Conservation (phyloP, 83 land plant species). For the Isoetes engelmannii region DNA sequence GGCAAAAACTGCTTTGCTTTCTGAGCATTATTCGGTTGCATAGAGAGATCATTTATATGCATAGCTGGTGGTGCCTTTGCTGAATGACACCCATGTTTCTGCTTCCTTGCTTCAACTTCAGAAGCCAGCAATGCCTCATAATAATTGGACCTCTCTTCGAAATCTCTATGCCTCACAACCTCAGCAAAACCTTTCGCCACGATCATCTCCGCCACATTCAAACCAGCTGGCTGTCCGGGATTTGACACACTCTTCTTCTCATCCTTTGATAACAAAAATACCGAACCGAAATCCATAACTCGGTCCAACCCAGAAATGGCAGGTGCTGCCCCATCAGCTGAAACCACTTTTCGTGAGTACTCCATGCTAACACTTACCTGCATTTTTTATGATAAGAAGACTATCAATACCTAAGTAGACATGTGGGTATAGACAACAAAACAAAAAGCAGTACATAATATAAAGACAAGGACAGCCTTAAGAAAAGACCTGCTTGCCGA, state of each 20-base stretch:
- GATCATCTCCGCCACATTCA: conserved; percentile 77
- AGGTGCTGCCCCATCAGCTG: conserved; percentile 51
- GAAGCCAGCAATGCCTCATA: conserved; percentile 83
- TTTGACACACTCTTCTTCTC: conserved; percentile 39
- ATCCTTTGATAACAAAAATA: conserved; percentile 58
- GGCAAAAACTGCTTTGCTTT: conserved; percentile 80
- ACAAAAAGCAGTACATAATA: conserved; percentile 6
- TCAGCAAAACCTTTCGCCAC: conserved; percentile 75
- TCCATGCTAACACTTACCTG: conserved; percentile 95
- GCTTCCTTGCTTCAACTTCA: conserved; percentile 59
- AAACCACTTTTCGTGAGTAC: conserved; percentile 72
- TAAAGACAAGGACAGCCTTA: neutral
- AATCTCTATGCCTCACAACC: conserved; percentile 86
- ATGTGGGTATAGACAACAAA: neutral
- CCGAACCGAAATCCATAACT: conserved; percentile 92
- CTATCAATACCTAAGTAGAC: neutral
- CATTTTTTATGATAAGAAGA: neutral
- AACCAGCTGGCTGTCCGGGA: conserved; percentile 55
- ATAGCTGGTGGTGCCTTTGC: conserved; percentile 64
- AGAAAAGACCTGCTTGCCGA: conserved; percentile 64
- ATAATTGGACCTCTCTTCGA: conserved; percentile 89
- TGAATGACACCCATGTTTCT: conserved; percentile 73
- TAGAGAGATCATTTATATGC: conserved; percentile 68
- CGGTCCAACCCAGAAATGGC: conserved; percentile 47
- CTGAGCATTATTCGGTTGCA: conserved; percentile 22